Evolutionary conservation across 2,329 filamentous ascomycete genomes (phyloP).

Genomic region (Dothistroma septosporum): DNA sequence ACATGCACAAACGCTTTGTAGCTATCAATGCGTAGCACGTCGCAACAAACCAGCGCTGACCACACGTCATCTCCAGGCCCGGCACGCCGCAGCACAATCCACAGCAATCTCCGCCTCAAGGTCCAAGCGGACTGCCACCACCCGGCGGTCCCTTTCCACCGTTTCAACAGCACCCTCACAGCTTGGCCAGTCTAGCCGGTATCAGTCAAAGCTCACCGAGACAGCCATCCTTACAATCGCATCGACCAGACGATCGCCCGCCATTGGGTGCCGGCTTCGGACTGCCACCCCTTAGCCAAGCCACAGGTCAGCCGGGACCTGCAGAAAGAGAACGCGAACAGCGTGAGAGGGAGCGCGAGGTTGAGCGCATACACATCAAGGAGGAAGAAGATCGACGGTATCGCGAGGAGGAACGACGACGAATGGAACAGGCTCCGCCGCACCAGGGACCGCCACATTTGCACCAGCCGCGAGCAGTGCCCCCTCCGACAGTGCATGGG

Average conservation of each 20-base stretch:
- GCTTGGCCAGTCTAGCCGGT: slow-evolving; percentile 43
- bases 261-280: slow-evolving; percentile 40
- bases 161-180: slow-evolving; percentile 42
- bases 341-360: slow-evolving; percentile 48
- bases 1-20: background rate
- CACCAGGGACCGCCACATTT: slow-evolving; percentile 80
- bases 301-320: slow-evolving; percentile 36
- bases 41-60: slow-evolving; percentile 6
- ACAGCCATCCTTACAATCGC: slow-evolving; percentile 29
- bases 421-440: slow-evolving; percentile 63
- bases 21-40: background rate
- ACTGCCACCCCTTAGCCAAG: slow-evolving; percentile 45
- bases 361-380: slow-evolving; percentile 54
- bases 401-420: slow-evolving; percentile 62
- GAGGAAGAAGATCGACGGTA: slow-evolving; percentile 59
- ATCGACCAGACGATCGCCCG: slow-evolving; percentile 31
- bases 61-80: slow-evolving; percentile 10
- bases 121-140: slow-evolving; percentile 30
- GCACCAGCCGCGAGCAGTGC: slow-evolving; percentile 81
- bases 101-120: slow-evolving; percentile 33
- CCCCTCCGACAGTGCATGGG: slow-evolving; percentile 81
- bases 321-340: slow-evolving; percentile 34
- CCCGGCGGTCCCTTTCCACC: slow-evolving; percentile 40
- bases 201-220: slow-evolving; percentile 44
- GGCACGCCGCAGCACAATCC: slow-evolving; percentile 30